Base-by-base conservation (phyloP, 768 basidiomycete genomes). In the Lentinula detonsa region DNA sequence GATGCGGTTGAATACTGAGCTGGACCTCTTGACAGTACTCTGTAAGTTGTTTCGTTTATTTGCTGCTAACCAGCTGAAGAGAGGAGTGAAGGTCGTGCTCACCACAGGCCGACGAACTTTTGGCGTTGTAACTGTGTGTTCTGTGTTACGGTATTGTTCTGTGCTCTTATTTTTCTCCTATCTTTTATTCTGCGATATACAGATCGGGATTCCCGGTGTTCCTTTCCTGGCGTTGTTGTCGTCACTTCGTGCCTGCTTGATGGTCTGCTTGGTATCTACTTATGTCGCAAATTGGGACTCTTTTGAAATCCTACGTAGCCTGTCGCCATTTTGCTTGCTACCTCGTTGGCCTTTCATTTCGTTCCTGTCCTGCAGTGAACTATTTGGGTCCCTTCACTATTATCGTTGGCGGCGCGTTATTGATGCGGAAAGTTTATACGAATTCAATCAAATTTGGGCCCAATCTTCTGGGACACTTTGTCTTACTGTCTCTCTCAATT, bases 1-100 rank as follows among this genome's bases (percentile, higher is more conserved):
- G 90, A 91, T 69, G 90, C 88, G 10, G 88, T 91, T 49, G 90
- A 91, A 74, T 91, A 91, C 57, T 62, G 46, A 61, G 4, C 21
- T 4, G 46, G 18, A n/a, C 46, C 21, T 3, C 16, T 10, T 21
- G 21, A 9, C 9, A 18, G 9, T 9, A 21, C 18, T 48, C 18
- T 11, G 46, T n/a, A 21, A 9, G 46, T 48, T 18, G 8, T 23
- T 48, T 48, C 21, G 3, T 21, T 11, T 23, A 18, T n/a, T 4
- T 48, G 18, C 8, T 21, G 18, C 5, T n/a, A 18, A 10, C 21
- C 18, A 15, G n/a, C 43, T 45, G 2, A 45, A 16, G 43, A 18
- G n/a, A 7, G 43, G 15, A 45, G 43, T 0, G 15, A 39, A 45
- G 43, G 43, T 18, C n/a, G 5, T 18, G 43, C 8, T 21, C 1